Percentiles rank a stretch among this genome's conserved stretches.
Conservation (phyloP, 2,329 filamentous ascomycete genomes). For the Apiospora malaysiana region DNA sequence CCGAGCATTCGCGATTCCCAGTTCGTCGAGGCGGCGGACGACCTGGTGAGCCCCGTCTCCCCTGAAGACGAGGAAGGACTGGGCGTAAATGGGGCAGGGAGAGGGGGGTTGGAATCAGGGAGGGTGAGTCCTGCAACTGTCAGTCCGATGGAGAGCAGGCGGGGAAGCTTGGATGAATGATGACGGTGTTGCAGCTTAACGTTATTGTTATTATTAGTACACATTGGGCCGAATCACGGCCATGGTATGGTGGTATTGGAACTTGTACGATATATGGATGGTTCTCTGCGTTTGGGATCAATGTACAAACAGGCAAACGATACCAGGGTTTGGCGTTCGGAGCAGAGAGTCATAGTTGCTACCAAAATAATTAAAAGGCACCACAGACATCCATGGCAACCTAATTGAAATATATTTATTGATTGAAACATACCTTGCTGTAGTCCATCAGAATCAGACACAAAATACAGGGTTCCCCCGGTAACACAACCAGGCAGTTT, state of each 20-base stretch:
- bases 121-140: conserved; percentile 18
- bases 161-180: conserved; percentile 15
- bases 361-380: background rate
- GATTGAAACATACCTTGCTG: too few relatives aligned
- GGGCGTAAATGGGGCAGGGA: background rate
- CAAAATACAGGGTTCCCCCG: too few relatives aligned
- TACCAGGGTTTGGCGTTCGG: background rate
- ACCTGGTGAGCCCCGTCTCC: background rate
- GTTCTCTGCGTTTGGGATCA: background rate
- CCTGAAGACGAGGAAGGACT: background rate
- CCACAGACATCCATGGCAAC: background rate
- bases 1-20: background rate
- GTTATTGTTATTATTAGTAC: background rate
- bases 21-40: background rate
- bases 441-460: too few relatives aligned
- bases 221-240: background rate
- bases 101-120: background rate
- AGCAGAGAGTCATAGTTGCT: background rate
- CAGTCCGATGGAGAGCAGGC: conserved; percentile 25
- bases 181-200: background rate
- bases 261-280: background rate
- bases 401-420: too few relatives aligned
- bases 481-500: too few relatives aligned
- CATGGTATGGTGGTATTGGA: background rate
- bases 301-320: background rate